A percentile compares a stretch with the other conserved stretches of the same genome.
phyloP scores from a whole-genome alignment of 176 grass and related monocot genomes.

The Juncus inflexus region DNA sequence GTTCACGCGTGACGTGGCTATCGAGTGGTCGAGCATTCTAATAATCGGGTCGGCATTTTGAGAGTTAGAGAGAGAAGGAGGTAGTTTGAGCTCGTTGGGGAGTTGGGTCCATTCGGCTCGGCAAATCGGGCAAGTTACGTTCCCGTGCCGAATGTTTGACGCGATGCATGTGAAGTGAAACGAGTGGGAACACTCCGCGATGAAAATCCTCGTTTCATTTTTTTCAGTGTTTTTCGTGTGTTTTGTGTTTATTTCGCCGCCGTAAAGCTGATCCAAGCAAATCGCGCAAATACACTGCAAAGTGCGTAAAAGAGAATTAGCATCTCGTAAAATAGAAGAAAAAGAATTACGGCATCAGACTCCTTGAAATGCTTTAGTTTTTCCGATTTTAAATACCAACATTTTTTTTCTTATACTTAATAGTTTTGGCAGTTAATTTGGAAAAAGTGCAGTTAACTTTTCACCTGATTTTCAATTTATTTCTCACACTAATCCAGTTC shows the following conservation, averaged over 20 bases:
- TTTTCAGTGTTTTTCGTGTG: not conserved
- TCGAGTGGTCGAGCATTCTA: slow-evolving; percentile 89
- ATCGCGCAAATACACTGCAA: slow-evolving; percentile 84
- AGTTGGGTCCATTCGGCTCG: slow-evolving; percentile 85
- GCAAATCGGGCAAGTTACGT: slow-evolving; percentile 80
- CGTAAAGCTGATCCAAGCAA: slow-evolving; percentile 65
- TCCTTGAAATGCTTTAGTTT: not conserved
- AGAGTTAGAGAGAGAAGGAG: slow-evolving; percentile 45
- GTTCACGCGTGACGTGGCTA: slow-evolving; percentile 84
- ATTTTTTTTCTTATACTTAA: too few species aligned
- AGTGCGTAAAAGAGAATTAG: not conserved
- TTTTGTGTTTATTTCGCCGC: slow-evolving; percentile 24
- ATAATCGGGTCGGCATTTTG: slow-evolving; percentile 63
- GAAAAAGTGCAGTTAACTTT: too few species aligned
- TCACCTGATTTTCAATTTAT: too few species aligned
- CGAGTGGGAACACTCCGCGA: slow-evolving; percentile 71
- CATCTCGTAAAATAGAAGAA: not conserved
- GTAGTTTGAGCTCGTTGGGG: slow-evolving; percentile 64
- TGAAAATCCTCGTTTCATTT: slow-evolving; percentile 39
- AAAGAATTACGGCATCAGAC: not conserved
- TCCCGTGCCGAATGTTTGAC: slow-evolving; percentile 88
- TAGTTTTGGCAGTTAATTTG: too few species aligned
- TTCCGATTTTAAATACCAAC: too few species aligned
- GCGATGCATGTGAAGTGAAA: slow-evolving; percentile 89
- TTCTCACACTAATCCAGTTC: too few species aligned